Base-by-base conservation (phyloP, 192 early-diverging fungal species). In the Bifiguratus adelaidae region DNA sequence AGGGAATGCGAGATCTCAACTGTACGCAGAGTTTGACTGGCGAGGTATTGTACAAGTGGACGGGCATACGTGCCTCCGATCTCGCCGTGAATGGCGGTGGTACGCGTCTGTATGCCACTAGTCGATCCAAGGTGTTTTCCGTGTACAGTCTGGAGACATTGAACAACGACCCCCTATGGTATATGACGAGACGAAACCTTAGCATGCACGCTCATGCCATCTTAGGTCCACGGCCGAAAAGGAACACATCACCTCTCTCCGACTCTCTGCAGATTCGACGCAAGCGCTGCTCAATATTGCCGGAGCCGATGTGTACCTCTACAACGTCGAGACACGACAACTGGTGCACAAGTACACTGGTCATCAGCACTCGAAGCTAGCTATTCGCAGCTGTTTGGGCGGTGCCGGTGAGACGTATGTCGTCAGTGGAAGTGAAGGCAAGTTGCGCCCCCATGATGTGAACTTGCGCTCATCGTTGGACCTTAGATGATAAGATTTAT, bases 321-420 rank as follows among this genome's bases (percentile, higher is more conserved):
- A 92, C 91, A 79, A 92, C 51, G 53, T 97, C 19, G 55, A 67
- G 25, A 66, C 83, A 27, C 65, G 64, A 33, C 56, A 64, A 24
- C 60, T 93, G n/a, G 69, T 85, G 6, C 81, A 79, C 18, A 83
- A 80, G 25, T 95, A 86, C 48, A 52, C 61, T 8, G 95, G 92
- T 0, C 85, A 87, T 27, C 85, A 83, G 30, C 92, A 95, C 58
- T 85, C 81, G 0, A 60, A 73, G 6, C 95, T 85, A 58, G 84
- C 95, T 23, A 94, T 98, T 47, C 74, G 95, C 41, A 91, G 86
- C 3, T 82, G 85, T 20, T 91, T 98, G 72, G 95, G 89, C 7
- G 93, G 95, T 9, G 48, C 73, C 19, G 66, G 84, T 38, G 78
- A 93, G 30, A 73, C 77, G 27, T 90, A 95, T 53, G 77, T 98